Base-by-base conservation (phyloP, 2,329 filamentous ascomycete species). In the Ophiostoma australiae region DNA sequence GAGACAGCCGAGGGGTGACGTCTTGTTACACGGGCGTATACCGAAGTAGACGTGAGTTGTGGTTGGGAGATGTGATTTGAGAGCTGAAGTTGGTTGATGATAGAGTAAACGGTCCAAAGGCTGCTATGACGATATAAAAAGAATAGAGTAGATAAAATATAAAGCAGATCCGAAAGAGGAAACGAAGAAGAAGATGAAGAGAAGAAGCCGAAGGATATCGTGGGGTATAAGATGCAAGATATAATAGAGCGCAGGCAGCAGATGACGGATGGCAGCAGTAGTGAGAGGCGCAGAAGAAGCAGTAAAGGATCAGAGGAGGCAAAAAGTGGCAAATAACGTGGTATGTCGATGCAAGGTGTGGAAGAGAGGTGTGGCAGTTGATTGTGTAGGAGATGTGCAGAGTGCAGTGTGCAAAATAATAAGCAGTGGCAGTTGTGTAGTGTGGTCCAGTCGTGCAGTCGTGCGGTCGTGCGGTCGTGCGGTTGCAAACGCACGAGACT, bases 211-310 rank as follows among this genome's bases (percentile, higher is more conserved):
- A 48, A 39, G 3, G 10, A 39, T 35, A 66, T 66, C 63, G 63
- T 66, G 63, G 63, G 63, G 63, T 66, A 66, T 66, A 66, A 39
- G 63, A 37, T 66, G 63, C 58, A 33, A 63, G 35, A 66, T 66
- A 66, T 66, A 63, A 63, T 31, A 20, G 35, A 63, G 58, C 10
- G 20, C 20, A 48, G 2, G 27, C 13, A 63, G 33, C 61, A 39
- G 61, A 65, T 35, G 35, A 39, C 20, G 15, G 63, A 15, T 8
- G 33, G 11, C 15, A 5, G 52, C 10, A 58, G n/a, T 23, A 58
- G 27, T 37, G 2, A 33, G 17, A 20, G 61, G 63, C 55, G 55
- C 8, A n/a, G 27, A 58, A 23, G 23, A 17, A 31, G 52, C 52
- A 58, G 10, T 23, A 27, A 13, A 58, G 52, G 23, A 27, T 8